Percentiles rank a stretch among this genome's conserved stretches.
Evolutionary conservation across 768 basidiomycete genomes (phyloP).

Genomic region (Pholiota microspora): DNA sequence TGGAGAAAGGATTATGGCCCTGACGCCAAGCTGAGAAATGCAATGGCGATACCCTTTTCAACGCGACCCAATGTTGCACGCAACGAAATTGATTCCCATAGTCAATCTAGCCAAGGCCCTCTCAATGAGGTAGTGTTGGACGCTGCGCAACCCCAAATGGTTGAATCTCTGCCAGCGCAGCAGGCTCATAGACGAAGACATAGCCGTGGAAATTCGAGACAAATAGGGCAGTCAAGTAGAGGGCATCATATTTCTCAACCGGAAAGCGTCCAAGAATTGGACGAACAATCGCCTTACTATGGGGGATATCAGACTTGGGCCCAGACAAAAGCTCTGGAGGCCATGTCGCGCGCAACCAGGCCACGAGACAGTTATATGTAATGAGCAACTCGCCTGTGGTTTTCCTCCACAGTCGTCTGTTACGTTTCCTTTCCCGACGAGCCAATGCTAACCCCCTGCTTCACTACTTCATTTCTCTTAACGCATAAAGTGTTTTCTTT

Average conservation of each 20-base stretch:
- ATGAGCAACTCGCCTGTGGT: background rate
- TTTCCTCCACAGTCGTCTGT: background rate
- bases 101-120: background rate
- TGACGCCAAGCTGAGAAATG: background rate
- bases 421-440: background rate
- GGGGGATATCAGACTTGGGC: slow-evolving; percentile 21
- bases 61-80: background rate
- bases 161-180: background rate
- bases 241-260: background rate
- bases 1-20: background rate
- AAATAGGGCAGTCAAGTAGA: slow-evolving; percentile 6
- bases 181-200: background rate
- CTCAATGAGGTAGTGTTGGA: background rate
- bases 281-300: slow-evolving; percentile 14
- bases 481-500: no score
- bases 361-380: slow-evolving; percentile 19
- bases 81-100: background rate
- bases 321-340: slow-evolving; percentile 19
- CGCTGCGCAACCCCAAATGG: no score
- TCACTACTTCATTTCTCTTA: no score
- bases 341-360: slow-evolving; percentile 5
- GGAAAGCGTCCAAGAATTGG: slow-evolving; percentile 1
- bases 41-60: background rate
- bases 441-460: no score
- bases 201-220: background rate